Evolutionary conservation across 2,329 filamentous ascomycete genomes (phyloP).

Genomic region (Colletotrichum sp.): DNA sequence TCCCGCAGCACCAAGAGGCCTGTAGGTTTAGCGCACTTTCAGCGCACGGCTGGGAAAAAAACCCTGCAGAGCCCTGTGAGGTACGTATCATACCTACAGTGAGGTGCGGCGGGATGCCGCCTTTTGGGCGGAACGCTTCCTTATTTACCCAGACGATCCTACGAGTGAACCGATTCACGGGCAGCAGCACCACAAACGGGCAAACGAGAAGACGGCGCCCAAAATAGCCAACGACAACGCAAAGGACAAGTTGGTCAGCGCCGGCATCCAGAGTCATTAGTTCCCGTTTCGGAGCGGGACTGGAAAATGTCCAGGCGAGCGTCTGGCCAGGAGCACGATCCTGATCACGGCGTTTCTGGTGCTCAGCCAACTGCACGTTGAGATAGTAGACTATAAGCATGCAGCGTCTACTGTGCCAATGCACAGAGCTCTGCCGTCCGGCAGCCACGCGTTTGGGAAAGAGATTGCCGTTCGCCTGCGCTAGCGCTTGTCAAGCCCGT

Average conservation of each 20-base stretch:
- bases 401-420: background rate
- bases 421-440: background rate
- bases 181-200: background rate
- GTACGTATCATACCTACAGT: too few species aligned
- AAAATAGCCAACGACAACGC: background rate
- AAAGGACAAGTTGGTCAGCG: background rate
- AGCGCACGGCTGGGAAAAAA: too few species aligned
- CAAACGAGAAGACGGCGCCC: background rate
- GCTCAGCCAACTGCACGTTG: background rate
- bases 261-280: background rate
- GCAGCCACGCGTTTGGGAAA: background rate
- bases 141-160: slow-evolving; percentile 20
- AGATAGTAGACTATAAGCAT: background rate
- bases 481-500: background rate
- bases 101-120: too few species aligned
- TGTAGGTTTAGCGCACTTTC: too few species aligned
- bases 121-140: slow-evolving; percentile 21
- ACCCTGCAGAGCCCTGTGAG: too few species aligned
- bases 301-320: slow-evolving; percentile 9
- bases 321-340: background rate
- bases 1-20: too few species aligned
- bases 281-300: slow-evolving; percentile 5
- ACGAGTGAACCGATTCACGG: slow-evolving; percentile 9
- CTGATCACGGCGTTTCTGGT: background rate
- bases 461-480: background rate